Base-by-base conservation (phyloP, 805 yeast genomes). In the Yarrowia sp. region DNA sequence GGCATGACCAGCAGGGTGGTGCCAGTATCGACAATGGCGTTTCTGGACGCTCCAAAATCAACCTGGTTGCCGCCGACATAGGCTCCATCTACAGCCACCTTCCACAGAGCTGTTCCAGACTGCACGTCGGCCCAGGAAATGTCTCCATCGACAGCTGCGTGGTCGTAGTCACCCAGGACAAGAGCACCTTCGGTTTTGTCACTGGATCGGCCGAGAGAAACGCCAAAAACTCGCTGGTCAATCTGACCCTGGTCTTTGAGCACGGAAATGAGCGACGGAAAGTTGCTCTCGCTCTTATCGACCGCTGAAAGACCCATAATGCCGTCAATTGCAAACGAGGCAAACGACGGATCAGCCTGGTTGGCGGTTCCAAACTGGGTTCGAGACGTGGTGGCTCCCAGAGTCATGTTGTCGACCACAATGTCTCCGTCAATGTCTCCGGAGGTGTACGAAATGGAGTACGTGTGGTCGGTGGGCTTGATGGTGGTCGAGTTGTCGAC, bases 1-100 rank as follows among this genome's bases (percentile, higher is more conserved):
- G 89, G 86, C 50, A 86, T 75, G 3, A 85, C 84, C 33, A 87
- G 75, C 3, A 88, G 83, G 0, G 91, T 87, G 2, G 91, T 87
- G 24, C 91, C 92, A 8, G 89, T 84, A 74, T 87, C 92, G 20
- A 87, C 78, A 36, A 87, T 79, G 8, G 86, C 87, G 53, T 69
- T 34, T 68, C 69, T 9, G 24, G 69, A 52, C 43, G 73, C 46
- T 38, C 70, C 47, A 68, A 84, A 83, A 3, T 72, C 67, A 14
- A 80, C 77, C 52, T 69, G 68, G 68, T 70, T 72, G 13, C 76
- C 77, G 68, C 79, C 78, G 12, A 85, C 76, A 38, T 69, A 76
- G 30, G 82, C 76, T 17, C 73, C 71, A 14, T 79, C 79, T 19
- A 86, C 75, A 34, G 74, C 74, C 15, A 86, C 76, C 61, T 85